Evolutionary conservation across 768 basidiomycete species (phyloP), one percentile per base, ranked within the genome.

Genomic region (Tricholoma terreum): DNA sequence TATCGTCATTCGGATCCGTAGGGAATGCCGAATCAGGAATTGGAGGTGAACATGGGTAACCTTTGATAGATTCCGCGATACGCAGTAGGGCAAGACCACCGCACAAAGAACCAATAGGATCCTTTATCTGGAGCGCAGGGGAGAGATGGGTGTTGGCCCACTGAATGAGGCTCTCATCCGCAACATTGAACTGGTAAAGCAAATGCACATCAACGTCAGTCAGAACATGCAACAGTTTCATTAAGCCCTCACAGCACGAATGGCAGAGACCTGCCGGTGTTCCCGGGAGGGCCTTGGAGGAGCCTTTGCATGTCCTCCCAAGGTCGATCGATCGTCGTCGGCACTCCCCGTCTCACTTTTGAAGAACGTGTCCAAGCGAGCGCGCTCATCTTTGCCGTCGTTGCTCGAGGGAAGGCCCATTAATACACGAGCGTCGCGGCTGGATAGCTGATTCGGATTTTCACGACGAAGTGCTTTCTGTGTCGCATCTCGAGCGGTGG

Each of bases 121-220:
- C 81, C 4, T 62, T 74, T 61, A 91, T 81, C 61, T 84, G 85
- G 8, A 85, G 74, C 2, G 77, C 69, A 7, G 75, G 63, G 1
- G 95, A 92, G 1, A 99, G 78, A 65, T 89, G 86, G 4, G 80
- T 75, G 72, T 99, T 99, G 21, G 92, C 89, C 95, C 95, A 98
- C 33, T 86, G 84, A 27, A 98, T 77, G 21, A 94, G 77, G n/a
- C 67, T 71, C 2, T 70, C 69, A 50, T 90, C 86, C 15, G 4
- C 52, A 48, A 30, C 56, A 42, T 60, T 61, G 42, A 31, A 48
- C 35, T 33, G 50, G 21, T 33, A 42, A 51, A 35, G 35, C 17
- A 30, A 31, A 12, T 43, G 56, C n/a, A 52, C 42, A 21, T 17
- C 33, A 51, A 55, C 36, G 43, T 58, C 19, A 58, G 63, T 48